Evolutionary conservation across 495 filamentous ascomycete genomes (phyloP), one percentile per base, ranked within the genome.

Genomic region (Podospora appendiculata): DNA sequence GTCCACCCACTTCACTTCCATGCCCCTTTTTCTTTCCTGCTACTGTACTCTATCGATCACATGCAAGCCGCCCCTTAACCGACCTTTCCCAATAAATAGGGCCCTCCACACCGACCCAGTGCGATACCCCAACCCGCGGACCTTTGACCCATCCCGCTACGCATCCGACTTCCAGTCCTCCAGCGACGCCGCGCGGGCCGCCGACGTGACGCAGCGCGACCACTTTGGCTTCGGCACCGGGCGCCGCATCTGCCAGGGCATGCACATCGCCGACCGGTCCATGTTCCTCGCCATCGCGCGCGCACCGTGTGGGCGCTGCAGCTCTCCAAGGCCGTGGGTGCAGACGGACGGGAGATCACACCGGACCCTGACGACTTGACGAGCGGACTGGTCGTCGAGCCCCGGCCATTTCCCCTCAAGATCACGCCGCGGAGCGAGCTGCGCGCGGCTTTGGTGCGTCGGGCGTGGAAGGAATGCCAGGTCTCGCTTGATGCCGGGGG

Each of bases 171-270:
- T 41, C 32, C 56, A 54, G 16, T 60, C 58, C 2, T 65, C 63
- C 4, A 19, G 47, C 14, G 57, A 67, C 34, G 55, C 61, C 0
- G 62, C 60, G 59, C 63, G 18, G 52, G 67, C 56, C 69, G 68
- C 58, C 58, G 77, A 51, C 70, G 68, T 57, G 62, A 70, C 25
- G 6, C 58, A 65, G 41, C 62, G 66, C 1, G 66, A 69, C 36
- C 58, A 65, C 41, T 69, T 71, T 10, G 56, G 58, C 1, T 84
- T 80, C 54, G 80, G 80, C 5, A 78, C 71, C 19, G 81, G 81
- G 0, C 73, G 80, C 6, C 68, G 80, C 0, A 66, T 80, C 25
- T 85, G 81, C 47, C 72, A 76, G 1, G 82, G 80, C 0, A 32
- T 77, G 14, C 53, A 69, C 8, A 51, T 81, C 1, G 79, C 78